Evolutionary conservation across 192 early-diverging fungal genomes (phyloP).

Genomic region (Gryganskiella cystojenkinii): DNA sequence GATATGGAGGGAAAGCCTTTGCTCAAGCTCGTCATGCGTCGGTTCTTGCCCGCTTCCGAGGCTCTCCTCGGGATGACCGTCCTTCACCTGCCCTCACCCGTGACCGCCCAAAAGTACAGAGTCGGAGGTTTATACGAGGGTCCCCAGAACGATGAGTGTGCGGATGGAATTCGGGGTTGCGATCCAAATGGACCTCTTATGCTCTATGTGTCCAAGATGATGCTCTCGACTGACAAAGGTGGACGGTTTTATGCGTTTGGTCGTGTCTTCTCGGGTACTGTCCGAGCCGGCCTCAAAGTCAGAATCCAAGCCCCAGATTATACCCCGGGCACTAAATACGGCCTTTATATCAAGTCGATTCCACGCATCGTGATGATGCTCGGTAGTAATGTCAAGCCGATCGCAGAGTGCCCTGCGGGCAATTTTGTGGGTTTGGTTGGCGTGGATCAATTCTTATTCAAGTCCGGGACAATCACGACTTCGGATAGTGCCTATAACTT

Average conservation of each 20-base stretch:
- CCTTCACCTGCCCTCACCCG: constrained; percentile 96
- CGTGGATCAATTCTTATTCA: constrained; percentile 99
- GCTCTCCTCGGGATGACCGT: constrained; percentile 98
- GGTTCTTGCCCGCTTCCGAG: constrained; percentile 97
- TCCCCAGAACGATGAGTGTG: constrained; percentile 94
- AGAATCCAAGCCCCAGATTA: constrained; percentile 98
- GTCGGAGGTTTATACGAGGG: constrained; percentile 95
- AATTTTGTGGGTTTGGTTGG: constrained; percentile 99
- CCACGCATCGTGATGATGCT: constrained; percentile 99
- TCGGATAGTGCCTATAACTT: constrained; percentile 95
- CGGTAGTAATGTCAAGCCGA: constrained; percentile 96
- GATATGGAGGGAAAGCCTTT: constrained; percentile 92
- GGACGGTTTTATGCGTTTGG: constrained; percentile 99
- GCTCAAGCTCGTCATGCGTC: constrained; percentile 95
- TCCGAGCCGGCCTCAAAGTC: constrained; percentile 96
- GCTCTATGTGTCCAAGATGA: constrained; percentile 99
- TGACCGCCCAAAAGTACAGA: constrained; percentile 92
- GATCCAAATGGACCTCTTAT: constrained; percentile 96
- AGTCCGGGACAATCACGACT: constrained; percentile 98
- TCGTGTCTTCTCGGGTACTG: constrained; percentile 99
- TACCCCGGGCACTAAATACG: constrained; percentile 88
- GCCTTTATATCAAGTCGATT: constrained; percentile 93
- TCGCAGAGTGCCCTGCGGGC: constrained; percentile 98
- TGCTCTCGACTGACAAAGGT: constrained; percentile 97
- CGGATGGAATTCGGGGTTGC: constrained; percentile 85